Evolutionary conservation across 306 rosid species (phyloP).

Genomic region (Cucurbita maxima): DNA sequence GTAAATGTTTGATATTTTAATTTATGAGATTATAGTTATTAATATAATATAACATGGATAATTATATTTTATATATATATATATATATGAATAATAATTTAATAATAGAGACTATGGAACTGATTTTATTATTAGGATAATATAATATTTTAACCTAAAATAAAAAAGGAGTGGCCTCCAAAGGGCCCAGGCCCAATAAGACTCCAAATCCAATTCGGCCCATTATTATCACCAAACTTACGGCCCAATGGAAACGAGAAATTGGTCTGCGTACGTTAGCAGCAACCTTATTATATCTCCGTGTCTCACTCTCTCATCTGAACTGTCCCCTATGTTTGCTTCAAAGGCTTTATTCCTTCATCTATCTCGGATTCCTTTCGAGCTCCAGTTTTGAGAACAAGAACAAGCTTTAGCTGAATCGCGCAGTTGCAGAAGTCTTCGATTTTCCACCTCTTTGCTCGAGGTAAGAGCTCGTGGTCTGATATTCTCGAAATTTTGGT

Average conservation of each 20-base stretch:
- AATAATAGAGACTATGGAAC: too few species aligned
- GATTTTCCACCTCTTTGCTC: background rate
- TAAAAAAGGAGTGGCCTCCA: too few species aligned
- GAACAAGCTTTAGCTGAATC: background rate
- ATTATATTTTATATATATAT: too few species aligned
- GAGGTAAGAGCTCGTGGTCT: background rate
- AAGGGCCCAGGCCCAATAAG: background rate
- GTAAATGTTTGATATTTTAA: too few species aligned
- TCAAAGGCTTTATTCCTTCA: background rate
- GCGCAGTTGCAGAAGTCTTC: background rate
- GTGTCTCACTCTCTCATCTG: background rate
- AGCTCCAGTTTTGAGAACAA: background rate
- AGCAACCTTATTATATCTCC: background rate
- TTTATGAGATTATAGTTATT: too few species aligned
- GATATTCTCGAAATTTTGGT: background rate
- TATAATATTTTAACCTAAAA: too few species aligned
- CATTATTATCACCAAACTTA: background rate
- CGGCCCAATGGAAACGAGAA: background rate
- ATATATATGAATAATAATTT: too few species aligned
- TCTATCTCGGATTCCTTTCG: background rate
- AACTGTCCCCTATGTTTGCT: background rate
- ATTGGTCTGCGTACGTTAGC: constrained; percentile 3
- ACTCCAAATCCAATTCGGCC: background rate
- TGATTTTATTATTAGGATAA: too few species aligned
- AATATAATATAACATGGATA: too few species aligned